These are phyloP conservation scores for Lactifluus subvellereus DNA, from an alignment of 768 basidiomycete genomes.

Conservation along the genomic window DNA sequence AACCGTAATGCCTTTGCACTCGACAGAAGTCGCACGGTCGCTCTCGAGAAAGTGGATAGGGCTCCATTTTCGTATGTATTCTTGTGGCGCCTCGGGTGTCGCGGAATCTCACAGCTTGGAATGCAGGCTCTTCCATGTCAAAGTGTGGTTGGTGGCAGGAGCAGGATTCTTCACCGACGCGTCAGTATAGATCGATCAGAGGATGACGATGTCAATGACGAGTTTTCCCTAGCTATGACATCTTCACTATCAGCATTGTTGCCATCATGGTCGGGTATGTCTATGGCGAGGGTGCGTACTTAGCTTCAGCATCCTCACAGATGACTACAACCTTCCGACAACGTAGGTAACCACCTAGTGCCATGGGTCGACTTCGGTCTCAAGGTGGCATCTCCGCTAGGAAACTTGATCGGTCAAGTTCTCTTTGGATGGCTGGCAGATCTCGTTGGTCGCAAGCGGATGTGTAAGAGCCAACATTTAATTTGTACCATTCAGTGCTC, in stretches of 20 bases:
- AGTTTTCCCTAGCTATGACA: conserved; percentile 51
- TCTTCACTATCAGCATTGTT: conserved; percentile 87
- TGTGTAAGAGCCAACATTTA: conserved; percentile 48
- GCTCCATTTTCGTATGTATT: conserved; percentile 73
- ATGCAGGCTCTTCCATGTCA: conserved; percentile 45
- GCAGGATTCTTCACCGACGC: conserved; percentile 91
- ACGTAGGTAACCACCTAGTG: conserved; percentile 33
- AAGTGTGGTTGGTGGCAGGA: conserved; percentile 48
- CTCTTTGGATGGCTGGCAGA: conserved; percentile 44
- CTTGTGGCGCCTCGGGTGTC: neutral
- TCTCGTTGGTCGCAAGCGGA: conserved; percentile 40
- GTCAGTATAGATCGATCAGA: conserved; percentile 32
- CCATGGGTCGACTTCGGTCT: conserved; percentile 37
- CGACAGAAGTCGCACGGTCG: conserved; percentile 69
- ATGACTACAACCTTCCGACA: neutral
- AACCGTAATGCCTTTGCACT: conserved; percentile 29
- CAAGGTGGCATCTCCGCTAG: conserved; percentile 40
- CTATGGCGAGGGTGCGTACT: conserved; percentile 41
- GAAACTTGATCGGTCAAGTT: conserved; percentile 39
- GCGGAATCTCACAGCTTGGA: neutral
- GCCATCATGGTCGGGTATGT: conserved; percentile 80
- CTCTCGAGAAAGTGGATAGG: conserved; percentile 82
- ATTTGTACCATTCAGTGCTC: neutral
- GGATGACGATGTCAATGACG: neutral
- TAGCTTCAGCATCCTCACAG: neutral